A percentile compares a stretch with the other conserved stretches of the same genome.
These are phyloP conservation scores for Stagonosporopsis cucurbitacearum DNA, from an alignment of 2,329 filamentous ascomycete genomes.

Conservation along the genomic window DNA sequence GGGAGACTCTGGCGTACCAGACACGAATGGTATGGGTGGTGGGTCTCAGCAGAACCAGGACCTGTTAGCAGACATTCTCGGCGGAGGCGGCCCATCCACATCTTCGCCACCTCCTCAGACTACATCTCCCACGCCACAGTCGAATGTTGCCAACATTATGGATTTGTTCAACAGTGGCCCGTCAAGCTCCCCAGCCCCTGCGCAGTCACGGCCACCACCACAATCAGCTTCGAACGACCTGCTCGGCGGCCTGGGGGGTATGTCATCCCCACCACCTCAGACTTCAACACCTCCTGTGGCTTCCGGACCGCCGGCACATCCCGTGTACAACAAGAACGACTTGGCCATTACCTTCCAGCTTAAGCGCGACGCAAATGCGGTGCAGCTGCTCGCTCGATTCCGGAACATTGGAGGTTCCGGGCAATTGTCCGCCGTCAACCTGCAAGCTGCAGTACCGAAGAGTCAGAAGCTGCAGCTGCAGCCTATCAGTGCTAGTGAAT, in stretches of 20 bases:
- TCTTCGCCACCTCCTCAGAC: constrained; percentile 55
- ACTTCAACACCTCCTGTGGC: constrained; percentile 47
- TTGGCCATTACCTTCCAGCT: constrained; percentile 81
- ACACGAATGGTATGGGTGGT: constrained; percentile 61
- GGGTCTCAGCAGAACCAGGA: constrained; percentile 76
- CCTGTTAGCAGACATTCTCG: constrained; percentile 88
- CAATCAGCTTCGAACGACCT: constrained; percentile 50
- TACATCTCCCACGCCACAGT: constrained; percentile 44
- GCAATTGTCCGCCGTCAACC: constrained; percentile 73
- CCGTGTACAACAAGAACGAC: constrained; percentile 86
- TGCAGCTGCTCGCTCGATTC: constrained; percentile 86
- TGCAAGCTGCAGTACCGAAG: constrained; percentile 96
- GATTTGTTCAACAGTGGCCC: constrained; percentile 74
- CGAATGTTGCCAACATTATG: constrained; percentile 74
- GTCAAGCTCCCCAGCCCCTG: constrained; percentile 47
- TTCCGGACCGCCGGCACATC: constrained; percentile 60
- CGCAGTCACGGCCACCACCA: constrained; percentile 49
- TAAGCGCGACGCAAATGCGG: constrained; percentile 79
- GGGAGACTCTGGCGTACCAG: constrained; percentile 72
- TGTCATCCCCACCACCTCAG: constrained; percentile 57
- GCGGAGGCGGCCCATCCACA: constrained; percentile 64
- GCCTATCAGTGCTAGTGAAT: constrained; percentile 81
- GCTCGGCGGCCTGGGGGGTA: constrained; percentile 53
- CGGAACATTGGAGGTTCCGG: constrained; percentile 73
- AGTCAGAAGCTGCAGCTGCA: constrained; percentile 92